These are phyloP conservation scores for Lavandula angustifolia DNA, from an alignment of 257 asterid genomes.

Conservation along the genomic window DNA sequence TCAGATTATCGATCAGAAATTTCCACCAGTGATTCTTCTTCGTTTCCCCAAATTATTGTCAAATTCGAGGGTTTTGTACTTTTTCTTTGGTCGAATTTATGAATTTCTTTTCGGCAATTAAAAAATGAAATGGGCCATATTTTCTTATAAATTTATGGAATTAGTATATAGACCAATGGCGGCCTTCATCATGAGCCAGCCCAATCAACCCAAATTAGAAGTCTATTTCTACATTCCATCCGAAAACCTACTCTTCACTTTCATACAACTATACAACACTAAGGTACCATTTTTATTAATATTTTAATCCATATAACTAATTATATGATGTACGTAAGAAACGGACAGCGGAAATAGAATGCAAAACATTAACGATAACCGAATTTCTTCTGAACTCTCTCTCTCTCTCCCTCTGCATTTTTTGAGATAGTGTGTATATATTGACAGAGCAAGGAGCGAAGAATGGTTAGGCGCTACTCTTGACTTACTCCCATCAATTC, in stretches of 20 bases:
- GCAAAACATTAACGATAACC: too few species aligned
- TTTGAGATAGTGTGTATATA: too few species aligned
- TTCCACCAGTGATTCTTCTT: background rate
- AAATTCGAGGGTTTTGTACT: conserved; percentile 24
- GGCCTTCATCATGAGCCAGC: background rate
- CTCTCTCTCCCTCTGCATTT: background rate
- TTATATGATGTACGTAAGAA: too few species aligned
- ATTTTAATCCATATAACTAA: too few species aligned
- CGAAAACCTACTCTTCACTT: too few species aligned
- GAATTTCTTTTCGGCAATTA: background rate
- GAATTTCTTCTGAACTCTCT: too few species aligned
- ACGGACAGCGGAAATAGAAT: too few species aligned
- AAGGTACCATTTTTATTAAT: too few species aligned
- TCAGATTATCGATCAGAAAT: conserved; percentile 8
- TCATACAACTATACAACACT: too few species aligned
- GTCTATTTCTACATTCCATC: too few species aligned
- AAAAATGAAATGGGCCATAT: background rate
- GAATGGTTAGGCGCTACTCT: background rate
- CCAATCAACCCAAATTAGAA: background rate
- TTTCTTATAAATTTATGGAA: background rate
- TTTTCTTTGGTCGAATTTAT: background rate
- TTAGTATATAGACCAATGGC: too few species aligned
- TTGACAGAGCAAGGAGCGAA: background rate
- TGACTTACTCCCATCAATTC: conserved; percentile 14
- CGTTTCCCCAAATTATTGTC: background rate